Conservation (phyloP, 768 basidiomycete species). For the Botryobasidium botryosum region DNA sequence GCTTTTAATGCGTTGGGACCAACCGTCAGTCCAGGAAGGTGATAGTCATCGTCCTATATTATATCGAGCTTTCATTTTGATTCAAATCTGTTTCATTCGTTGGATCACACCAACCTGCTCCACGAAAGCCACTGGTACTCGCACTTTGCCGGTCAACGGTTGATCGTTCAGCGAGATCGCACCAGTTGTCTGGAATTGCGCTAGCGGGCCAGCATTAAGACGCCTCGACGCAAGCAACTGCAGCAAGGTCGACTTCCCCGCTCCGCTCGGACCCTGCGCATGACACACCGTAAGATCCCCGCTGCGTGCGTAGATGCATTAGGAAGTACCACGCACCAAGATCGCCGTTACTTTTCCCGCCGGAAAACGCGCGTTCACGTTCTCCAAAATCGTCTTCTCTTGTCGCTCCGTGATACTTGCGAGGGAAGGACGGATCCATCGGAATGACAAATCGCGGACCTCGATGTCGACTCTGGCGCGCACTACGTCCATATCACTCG, state of each 20-base stretch:
- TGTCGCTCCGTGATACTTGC: slow-evolving; percentile 9
- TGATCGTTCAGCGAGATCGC: slow-evolving; percentile 19
- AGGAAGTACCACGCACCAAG: slow-evolving; percentile 14
- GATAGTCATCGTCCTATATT: slow-evolving; percentile 26
- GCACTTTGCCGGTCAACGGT: slow-evolving; percentile 8
- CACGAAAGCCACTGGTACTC: slow-evolving; percentile 20
- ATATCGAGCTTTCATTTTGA: too few species aligned
- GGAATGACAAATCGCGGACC: slow-evolving; percentile 13
- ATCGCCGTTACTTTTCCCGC: slow-evolving; percentile 23
- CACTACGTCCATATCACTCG: slow-evolving; percentile 17
- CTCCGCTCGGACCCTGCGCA: slow-evolving; percentile 14
- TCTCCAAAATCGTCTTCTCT: slow-evolving; percentile 20
- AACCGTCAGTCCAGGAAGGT: slow-evolving; percentile 23
- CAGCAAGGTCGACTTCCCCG: slow-evolving; percentile 22
- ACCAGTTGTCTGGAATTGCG: slow-evolving; percentile 20
- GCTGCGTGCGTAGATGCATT: neutral
- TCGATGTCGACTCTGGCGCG: slow-evolving; percentile 20
- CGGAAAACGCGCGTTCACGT: slow-evolving; percentile 20
- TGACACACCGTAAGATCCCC: neutral
- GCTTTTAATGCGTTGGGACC: neutral
- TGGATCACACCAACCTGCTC: too few species aligned
- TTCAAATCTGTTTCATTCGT: too few species aligned
- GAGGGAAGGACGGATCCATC: slow-evolving; percentile 4
- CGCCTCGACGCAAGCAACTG: slow-evolving; percentile 22
- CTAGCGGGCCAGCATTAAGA: slow-evolving; percentile 17